Evolutionary conservation across 1,284 basidiomycete species (phyloP).

Genomic region (Microbotryum scabiosae): DNA sequence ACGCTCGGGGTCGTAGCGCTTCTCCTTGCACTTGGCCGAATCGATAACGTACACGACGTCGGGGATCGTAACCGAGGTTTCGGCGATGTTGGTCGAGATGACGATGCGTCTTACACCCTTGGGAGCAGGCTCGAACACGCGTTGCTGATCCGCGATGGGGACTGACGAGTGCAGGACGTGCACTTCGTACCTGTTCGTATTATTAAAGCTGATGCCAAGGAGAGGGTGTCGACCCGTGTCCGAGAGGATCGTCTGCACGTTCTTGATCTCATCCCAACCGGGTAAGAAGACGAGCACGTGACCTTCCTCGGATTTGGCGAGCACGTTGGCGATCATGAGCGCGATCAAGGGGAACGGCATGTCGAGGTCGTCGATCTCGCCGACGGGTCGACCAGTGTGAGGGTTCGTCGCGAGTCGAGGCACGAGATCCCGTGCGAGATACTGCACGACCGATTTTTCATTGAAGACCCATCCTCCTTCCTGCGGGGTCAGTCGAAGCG

Average conservation of each 20-base stretch:
- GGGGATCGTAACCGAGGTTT: slow-evolving; percentile 92
- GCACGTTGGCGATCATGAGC: slow-evolving; percentile 69
- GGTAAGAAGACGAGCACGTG: slow-evolving; percentile 88
- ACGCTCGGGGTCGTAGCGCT: slow-evolving; percentile 81
- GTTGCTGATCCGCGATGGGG: slow-evolving; percentile 80
- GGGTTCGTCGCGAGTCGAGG: slow-evolving; percentile 27
- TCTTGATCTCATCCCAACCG: slow-evolving; percentile 85
- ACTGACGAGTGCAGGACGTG: slow-evolving; percentile 87
- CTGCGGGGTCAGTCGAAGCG: slow-evolving; percentile 34
- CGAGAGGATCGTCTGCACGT: slow-evolving; percentile 61
- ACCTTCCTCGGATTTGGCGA: slow-evolving; percentile 66
- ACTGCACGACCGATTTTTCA: slow-evolving; percentile 68
- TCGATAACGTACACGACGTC: slow-evolving; percentile 95
- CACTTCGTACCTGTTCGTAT: slow-evolving; percentile 58
- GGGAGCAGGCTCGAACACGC: slow-evolving; percentile 75
- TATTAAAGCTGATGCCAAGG: slow-evolving; percentile 55
- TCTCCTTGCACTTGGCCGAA: slow-evolving; percentile 79
- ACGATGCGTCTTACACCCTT: slow-evolving; percentile 75
- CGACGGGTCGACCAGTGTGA: slow-evolving; percentile 27
- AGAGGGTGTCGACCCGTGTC: slow-evolving; percentile 48
- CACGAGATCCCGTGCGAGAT: slow-evolving; percentile 65
- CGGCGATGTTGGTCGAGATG: slow-evolving; percentile 90
- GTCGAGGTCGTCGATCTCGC: slow-evolving; percentile 60
- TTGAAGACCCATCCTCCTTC: slow-evolving; percentile 59
- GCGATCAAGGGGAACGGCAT: slow-evolving; percentile 76